Conservation (phyloP, 1,139 yeast genomes). For the Geotrichum citri-aurantii region DNA sequence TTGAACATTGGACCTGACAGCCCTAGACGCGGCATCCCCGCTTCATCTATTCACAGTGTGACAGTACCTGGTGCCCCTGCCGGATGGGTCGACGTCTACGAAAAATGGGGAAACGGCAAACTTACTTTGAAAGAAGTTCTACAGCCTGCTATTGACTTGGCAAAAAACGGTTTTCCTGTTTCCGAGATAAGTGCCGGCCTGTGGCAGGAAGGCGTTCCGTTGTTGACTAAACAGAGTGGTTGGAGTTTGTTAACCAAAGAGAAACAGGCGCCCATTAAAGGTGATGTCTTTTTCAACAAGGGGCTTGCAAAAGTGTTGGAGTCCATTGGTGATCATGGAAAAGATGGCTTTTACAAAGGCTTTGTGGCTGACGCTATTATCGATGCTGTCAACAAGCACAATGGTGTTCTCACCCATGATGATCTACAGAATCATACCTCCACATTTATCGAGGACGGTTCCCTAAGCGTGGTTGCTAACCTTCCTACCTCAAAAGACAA, state of each 20-base stretch:
- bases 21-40: constrained; percentile 8
- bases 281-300: constrained; percentile 53
- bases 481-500: constrained; percentile 31
- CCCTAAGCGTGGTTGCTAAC: constrained; percentile 46
- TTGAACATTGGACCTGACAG: constrained; percentile 37
- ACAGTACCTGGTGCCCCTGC: constrained; percentile 78
- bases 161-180: constrained; percentile 62
- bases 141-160: constrained; percentile 65
- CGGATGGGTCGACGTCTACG: constrained; percentile 67
- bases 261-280: constrained; percentile 48
- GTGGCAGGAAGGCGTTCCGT: constrained; percentile 42
- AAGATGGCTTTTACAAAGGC: constrained; percentile 63
- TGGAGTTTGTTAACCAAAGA: constrained; percentile 40
- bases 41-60: constrained; percentile 40
- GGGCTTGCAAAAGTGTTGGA: constrained; percentile 52
- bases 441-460: constrained; percentile 47
- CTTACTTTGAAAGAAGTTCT: constrained; percentile 54
- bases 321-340: constrained; percentile 52
- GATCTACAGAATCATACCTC: constrained; percentile 57
- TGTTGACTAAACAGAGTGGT: constrained; percentile 25
- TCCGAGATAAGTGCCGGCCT: constrained; percentile 51
- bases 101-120: constrained; percentile 68
- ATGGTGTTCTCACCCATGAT: constrained; percentile 51
- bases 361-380: constrained; percentile 61
- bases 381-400: constrained; percentile 45